phyloP scores from a whole-genome alignment of 441 rosid species.

The Populus tomentosa region DNA sequence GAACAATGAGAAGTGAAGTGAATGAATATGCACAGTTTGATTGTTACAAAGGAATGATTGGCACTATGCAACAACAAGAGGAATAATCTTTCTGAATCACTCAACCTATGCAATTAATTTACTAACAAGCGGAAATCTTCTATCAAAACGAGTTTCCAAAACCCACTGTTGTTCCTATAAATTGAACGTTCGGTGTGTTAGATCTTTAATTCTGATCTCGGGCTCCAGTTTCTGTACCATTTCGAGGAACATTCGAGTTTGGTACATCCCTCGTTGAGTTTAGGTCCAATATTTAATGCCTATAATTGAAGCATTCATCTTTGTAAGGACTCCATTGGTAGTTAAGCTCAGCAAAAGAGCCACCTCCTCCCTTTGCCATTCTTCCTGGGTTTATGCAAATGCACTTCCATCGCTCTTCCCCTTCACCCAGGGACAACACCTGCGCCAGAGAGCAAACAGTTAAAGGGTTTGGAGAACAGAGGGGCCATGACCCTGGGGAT shows the following conservation, averaged over 20 bases:
- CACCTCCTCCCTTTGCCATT: slow-evolving; percentile 84
- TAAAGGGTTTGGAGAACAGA: no score
- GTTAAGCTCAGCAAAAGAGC: slow-evolving; percentile 78
- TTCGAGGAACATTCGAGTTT: not conserved
- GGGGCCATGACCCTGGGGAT: no score
- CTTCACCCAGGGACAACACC: slow-evolving; percentile 64
- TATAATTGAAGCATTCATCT: slow-evolving; percentile 58
- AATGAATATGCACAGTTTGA: not conserved
- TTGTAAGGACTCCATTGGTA: slow-evolving; percentile 56
- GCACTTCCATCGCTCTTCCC: slow-evolving; percentile 56
- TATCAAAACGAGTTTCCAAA: not conserved
- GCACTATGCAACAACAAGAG: not conserved
- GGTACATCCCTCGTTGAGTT: not conserved
- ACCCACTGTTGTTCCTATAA: not conserved
- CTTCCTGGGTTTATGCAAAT: slow-evolving; percentile 92
- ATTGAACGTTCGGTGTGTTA: not conserved
- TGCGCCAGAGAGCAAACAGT: slow-evolving; percentile 14
- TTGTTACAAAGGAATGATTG: not conserved
- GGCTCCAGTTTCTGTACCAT: not conserved
- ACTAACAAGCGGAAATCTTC: not conserved
- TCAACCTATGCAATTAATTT: not conserved
- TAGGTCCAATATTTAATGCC: slow-evolving; percentile 51
- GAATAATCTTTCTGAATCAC: not conserved
- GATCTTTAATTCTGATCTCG: slow-evolving; percentile 1
- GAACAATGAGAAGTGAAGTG: not conserved